A percentile compares a stretch with the other conserved stretches of the same genome.
These are phyloP conservation scores for Chaetomiaceae sp. DNA, from an alignment of 2,329 filamentous ascomycete species.

Conservation along the genomic window DNA sequence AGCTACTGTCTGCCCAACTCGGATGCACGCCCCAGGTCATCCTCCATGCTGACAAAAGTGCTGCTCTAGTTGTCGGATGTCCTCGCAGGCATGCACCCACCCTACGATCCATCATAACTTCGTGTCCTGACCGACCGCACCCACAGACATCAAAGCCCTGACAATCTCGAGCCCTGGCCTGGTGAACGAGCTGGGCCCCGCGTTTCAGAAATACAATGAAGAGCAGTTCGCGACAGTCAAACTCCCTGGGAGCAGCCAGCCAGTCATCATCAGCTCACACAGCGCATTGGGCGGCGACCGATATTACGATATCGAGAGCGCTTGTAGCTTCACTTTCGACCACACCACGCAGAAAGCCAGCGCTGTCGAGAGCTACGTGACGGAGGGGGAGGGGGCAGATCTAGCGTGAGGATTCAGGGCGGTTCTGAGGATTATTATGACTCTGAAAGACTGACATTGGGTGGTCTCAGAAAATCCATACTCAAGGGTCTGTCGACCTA, in stretches of 20 bases:
- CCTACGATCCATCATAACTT: background rate
- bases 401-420: conserved; percentile 62
- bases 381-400: conserved; percentile 73
- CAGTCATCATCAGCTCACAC: conserved; percentile 81
- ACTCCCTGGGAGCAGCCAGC: conserved; percentile 77
- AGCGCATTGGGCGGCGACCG: conserved; percentile 75
- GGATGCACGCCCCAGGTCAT: background rate
- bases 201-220: conserved; percentile 94
- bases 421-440: background rate
- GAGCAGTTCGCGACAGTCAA: conserved; percentile 86
- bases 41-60: conserved; percentile 17
- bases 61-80: conserved; percentile 74
- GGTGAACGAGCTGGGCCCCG: conserved; percentile 68
- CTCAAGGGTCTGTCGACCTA: conserved; percentile 72
- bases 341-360: conserved; percentile 84
- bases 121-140: conserved; percentile 5
- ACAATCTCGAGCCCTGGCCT: conserved; percentile 66
- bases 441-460: background rate
- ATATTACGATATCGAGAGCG: conserved; percentile 87
- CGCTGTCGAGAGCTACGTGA: conserved; percentile 68
- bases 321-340: conserved; percentile 84
- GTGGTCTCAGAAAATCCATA: conserved; percentile 65
- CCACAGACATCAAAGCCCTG: conserved; percentile 80
- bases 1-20: conserved; percentile 26
- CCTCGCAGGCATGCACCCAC: conserved; percentile 62